Percentiles rank a stretch among this genome's conserved stretches.
Evolutionary conservation across 176 grass and related monocot genomes (phyloP).

Genomic region (Eremochloa ophiuroides): DNA sequence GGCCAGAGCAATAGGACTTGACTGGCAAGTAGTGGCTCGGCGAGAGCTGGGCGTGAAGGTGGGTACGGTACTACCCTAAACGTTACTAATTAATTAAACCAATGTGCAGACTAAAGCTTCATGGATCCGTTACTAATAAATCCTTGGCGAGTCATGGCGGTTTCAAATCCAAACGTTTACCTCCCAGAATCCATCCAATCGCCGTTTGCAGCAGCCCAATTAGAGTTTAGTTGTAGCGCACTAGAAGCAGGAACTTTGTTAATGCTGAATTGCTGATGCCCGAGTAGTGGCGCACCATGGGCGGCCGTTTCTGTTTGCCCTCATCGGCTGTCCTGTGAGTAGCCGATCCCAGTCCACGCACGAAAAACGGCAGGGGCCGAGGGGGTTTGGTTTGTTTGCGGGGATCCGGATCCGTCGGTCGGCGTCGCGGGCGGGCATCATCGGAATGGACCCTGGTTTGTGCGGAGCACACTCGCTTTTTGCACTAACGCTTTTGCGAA

Average conservation of each 20-base stretch:
- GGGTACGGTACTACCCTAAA: not conserved
- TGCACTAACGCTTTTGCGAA: constrained; percentile 20
- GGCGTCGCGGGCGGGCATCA: not conserved
- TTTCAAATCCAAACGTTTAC: not conserved
- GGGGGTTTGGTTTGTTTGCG: not conserved
- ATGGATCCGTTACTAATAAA: too few species aligned
- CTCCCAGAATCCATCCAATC: not conserved
- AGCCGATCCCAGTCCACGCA: not conserved
- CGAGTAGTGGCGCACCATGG: constrained; percentile 9
- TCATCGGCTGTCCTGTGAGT: not conserved
- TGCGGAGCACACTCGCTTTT: not conserved
- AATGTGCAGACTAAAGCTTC: not conserved
- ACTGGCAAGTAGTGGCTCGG: too few species aligned
- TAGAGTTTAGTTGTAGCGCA: not conserved
- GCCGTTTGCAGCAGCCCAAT: not conserved
- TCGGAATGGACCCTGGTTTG: not conserved
- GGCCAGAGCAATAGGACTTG: constrained; percentile 15
- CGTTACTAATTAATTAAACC: too few species aligned
- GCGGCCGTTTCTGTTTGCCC: not conserved
- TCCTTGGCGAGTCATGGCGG: too few species aligned
- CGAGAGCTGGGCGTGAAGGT: not conserved
- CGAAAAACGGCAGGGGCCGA: not conserved
- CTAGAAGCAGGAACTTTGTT: not conserved
- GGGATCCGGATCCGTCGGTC: not conserved
- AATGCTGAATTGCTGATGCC: not conserved